Conservation (phyloP, 345 rosid species). For the Gossypium rotundifolium region DNA sequence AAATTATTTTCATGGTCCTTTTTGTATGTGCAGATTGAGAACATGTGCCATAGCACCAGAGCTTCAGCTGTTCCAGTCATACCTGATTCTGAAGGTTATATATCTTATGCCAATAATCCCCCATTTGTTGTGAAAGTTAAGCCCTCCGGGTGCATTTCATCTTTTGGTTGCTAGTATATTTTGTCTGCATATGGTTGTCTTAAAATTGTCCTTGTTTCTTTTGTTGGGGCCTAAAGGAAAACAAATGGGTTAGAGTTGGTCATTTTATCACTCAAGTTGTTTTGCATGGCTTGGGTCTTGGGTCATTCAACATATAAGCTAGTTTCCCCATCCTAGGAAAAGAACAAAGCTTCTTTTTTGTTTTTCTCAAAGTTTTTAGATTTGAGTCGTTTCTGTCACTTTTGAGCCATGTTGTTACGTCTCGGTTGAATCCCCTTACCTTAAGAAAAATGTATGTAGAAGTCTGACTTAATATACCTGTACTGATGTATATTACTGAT, state of each 20-base stretch:
- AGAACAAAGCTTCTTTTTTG: not conserved
- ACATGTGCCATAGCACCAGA: conserved; percentile 66
- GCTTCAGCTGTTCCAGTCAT: conserved; percentile 86
- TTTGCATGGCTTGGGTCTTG: not conserved
- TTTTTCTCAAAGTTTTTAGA: not conserved
- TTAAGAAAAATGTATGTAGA: not conserved
- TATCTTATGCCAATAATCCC: not conserved
- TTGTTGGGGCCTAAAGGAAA: not conserved
- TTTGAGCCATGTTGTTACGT: not conserved
- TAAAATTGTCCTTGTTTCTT: conserved; percentile 1
- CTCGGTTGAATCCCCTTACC: not conserved
- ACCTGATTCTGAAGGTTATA: conserved; percentile 84
- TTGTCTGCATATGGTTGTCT: not conserved
- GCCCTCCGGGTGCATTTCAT: not conserved
- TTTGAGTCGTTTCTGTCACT: not conserved
- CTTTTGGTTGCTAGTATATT: not conserved
- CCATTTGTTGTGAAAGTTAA: not conserved
- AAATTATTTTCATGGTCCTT: not conserved
- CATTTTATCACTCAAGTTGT: not conserved
- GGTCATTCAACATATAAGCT: not conserved
- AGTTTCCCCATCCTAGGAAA: not conserved
- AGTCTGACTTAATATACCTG: not conserved
- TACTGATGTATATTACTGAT: not conserved
- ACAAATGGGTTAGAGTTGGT: not conserved
- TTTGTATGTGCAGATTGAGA: conserved; percentile 58